Percentiles rank a stretch among this genome's conserved stretches.
Conservation (phyloP, 2,329 filamentous ascomycete species). For the Dryadomyces sulphureus region DNA sequence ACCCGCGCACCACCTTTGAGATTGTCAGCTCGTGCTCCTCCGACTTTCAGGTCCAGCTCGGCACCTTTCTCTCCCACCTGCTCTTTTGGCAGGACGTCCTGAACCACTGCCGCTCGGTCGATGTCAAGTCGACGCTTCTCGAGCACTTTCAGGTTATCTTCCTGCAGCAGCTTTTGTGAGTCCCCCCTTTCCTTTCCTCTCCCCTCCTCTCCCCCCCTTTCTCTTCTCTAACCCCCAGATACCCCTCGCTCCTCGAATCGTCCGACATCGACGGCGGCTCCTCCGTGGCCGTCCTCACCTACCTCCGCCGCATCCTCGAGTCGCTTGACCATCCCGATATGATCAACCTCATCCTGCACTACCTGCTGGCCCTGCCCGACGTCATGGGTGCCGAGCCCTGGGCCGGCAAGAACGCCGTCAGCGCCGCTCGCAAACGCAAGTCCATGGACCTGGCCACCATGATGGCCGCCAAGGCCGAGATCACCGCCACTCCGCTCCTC, state of each 20-base stretch:
- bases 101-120: conserved; percentile 82
- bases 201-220: not conserved
- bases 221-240: conserved; percentile 33
- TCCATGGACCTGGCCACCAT: conserved; percentile 77
- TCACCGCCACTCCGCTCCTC: conserved; percentile 62
- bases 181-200: conserved; percentile 4
- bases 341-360: conserved; percentile 85
- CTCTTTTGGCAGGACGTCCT: conserved; percentile 97
- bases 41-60: conserved; percentile 72
- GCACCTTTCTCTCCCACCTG: conserved; percentile 87
- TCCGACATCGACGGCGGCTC: conserved; percentile 95
- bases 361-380: conserved; percentile 71
- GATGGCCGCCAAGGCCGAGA: conserved; percentile 59
- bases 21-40: conserved; percentile 59
- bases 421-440: conserved; percentile 65
- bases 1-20: conserved; percentile 53
- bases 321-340: conserved; percentile 86
- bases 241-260: conserved; percentile 89
- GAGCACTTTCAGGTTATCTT: conserved; percentile 98
- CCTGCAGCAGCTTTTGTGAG: conserved; percentile 79
- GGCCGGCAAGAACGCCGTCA: conserved; percentile 31
- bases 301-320: conserved; percentile 80
- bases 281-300: conserved; percentile 88
- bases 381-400: conserved; percentile 20
- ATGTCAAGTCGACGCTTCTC: conserved; percentile 82